Percentiles rank a stretch among this genome's conserved stretches.
phyloP scores from a whole-genome alignment of 108 stramenopile genomes.

The Fistulifera pelliculosa region DNA sequence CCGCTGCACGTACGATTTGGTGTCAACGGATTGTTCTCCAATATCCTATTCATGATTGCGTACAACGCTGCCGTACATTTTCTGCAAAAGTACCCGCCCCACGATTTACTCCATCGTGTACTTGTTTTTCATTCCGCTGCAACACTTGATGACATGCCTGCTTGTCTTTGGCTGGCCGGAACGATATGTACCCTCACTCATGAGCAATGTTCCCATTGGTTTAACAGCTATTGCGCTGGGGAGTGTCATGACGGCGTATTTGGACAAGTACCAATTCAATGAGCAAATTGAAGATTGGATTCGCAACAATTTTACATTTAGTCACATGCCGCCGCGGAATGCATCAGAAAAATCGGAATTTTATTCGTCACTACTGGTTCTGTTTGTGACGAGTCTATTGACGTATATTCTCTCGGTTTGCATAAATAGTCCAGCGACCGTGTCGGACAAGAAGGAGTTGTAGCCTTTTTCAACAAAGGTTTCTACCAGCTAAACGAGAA shows the following conservation, averaged over 20 bases:
- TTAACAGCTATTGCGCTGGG: slow-evolving; percentile 74
- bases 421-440: slow-evolving; percentile 52
- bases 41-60: slow-evolving; percentile 63
- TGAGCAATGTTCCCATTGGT: slow-evolving; percentile 77
- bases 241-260: slow-evolving; percentile 54
- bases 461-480: too few relatives aligned
- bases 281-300: slow-evolving; percentile 27
- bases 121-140: slow-evolving; percentile 65
- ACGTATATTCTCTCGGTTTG: slow-evolving; percentile 55
- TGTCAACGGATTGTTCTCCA: slow-evolving; percentile 54
- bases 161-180: slow-evolving; percentile 86
- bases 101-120: slow-evolving; percentile 73
- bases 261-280: slow-evolving; percentile 64
- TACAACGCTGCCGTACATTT: slow-evolving; percentile 57
- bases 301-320: slow-evolving; percentile 9
- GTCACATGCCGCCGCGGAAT: slow-evolving; percentile 4
- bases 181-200: slow-evolving; percentile 51
- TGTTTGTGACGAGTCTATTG: slow-evolving; percentile 75
- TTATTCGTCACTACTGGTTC: slow-evolving; percentile 70
- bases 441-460: slow-evolving; percentile 35
- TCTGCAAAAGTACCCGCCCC: slow-evolving; percentile 40
- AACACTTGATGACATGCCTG: slow-evolving; percentile 51
- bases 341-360: slow-evolving; percentile 30
- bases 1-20: slow-evolving; percentile 75
- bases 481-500: too few relatives aligned